Evolutionary conservation across 345 rosid genomes (phyloP).

Genomic region (Durio zibethinus): DNA sequence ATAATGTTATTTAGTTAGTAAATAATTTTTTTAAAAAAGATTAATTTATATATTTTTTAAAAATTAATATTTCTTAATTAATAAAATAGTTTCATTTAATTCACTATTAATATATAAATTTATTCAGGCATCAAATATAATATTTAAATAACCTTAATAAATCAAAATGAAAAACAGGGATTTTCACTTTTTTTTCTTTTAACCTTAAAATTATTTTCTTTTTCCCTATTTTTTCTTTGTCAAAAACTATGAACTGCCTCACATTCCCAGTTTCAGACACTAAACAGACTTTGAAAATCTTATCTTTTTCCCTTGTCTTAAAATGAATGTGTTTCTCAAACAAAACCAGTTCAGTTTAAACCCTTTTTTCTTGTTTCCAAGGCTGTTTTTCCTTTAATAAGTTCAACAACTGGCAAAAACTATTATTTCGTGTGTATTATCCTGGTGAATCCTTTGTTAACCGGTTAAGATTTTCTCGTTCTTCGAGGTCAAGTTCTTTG

Average conservation of each 20-base stretch:
- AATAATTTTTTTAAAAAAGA: too few relatives aligned
- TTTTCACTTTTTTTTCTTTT: neutral
- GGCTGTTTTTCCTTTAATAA: neutral
- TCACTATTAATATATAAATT: too few relatives aligned
- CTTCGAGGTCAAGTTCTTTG: conserved; percentile 24
- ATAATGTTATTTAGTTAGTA: too few relatives aligned
- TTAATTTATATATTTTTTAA: too few relatives aligned
- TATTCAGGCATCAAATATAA: too few relatives aligned
- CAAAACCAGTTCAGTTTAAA: neutral
- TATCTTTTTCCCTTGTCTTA: neutral
- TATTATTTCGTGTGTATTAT: neutral
- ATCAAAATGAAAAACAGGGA: too few relatives aligned
- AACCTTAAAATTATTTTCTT: too few relatives aligned
- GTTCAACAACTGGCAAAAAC: conserved; percentile 3
- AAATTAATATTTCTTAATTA: too few relatives aligned
- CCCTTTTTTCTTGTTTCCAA: neutral
- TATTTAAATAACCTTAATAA: too few relatives aligned
- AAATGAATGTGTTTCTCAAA: neutral
- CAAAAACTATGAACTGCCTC: neutral
- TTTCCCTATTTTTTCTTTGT: neutral
- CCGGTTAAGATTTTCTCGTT: conserved; percentile 13
- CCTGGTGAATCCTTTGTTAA: neutral
- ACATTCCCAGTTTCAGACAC: conserved; percentile 8
- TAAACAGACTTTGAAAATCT: neutral
- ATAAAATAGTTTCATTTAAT: too few relatives aligned